A percentile compares a stretch with the other conserved stretches of the same genome.
These are phyloP conservation scores for Blumeria graminis DNA, from an alignment of 2,329 filamentous ascomycete genomes.

Conservation along the genomic window DNA sequence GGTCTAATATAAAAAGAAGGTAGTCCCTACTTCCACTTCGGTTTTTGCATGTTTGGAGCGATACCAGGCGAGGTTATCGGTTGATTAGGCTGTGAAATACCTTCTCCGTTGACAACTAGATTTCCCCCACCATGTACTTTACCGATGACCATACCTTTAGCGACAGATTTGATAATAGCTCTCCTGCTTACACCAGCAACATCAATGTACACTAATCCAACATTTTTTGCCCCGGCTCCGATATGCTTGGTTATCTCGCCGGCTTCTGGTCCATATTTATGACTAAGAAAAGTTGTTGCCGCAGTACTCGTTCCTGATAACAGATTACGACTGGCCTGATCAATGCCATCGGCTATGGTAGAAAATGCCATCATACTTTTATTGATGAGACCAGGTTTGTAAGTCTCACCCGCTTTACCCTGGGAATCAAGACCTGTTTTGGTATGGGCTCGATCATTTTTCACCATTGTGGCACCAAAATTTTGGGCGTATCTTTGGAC, in stretches of 20 bases:
- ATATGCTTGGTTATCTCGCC: constrained; percentile 52
- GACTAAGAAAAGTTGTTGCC: constrained; percentile 68
- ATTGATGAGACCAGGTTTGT: constrained; percentile 83
- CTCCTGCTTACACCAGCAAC: constrained; percentile 75
- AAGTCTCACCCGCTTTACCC: constrained; percentile 32
- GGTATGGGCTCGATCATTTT: constrained; percentile 30
- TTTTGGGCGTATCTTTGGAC: constrained; percentile 74
- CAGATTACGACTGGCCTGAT: constrained; percentile 60
- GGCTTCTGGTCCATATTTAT: constrained; percentile 71
- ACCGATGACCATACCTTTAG: constrained; percentile 86
- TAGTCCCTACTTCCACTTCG: too few relatives aligned
- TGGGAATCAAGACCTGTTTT: constrained; percentile 39
- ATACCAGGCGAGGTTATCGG: too few relatives aligned
- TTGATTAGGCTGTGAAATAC: constrained; percentile 5
- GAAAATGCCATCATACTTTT: constrained; percentile 93
- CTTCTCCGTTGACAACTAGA: constrained; percentile 43
- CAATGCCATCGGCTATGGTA: constrained; percentile 80
- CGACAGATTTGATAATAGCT: constrained; percentile 81
- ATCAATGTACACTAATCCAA: constrained; percentile 91
- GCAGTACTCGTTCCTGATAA: constrained; percentile 51
- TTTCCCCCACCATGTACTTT: constrained; percentile 51
- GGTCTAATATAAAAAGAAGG: too few relatives aligned
- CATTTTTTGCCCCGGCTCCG: constrained; percentile 79
- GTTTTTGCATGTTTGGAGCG: too few relatives aligned
- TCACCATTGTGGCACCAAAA: constrained; percentile 50